Conservation (phyloP, 495 filamentous ascomycete species). For the Penicillium cataractarum region DNA sequence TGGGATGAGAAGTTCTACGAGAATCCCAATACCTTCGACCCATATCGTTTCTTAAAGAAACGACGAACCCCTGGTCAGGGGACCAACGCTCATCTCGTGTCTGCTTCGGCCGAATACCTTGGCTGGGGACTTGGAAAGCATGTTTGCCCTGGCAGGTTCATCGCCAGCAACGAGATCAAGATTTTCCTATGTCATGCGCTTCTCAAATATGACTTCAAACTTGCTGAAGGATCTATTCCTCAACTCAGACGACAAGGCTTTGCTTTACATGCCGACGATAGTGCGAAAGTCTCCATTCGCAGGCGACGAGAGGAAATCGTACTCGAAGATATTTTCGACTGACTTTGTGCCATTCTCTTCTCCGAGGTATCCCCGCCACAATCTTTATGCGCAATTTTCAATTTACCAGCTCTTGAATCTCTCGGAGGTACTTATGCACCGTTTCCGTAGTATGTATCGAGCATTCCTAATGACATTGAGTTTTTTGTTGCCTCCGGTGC, state of each 20-base stretch:
- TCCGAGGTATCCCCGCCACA: neutral
- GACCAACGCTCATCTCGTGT: conserved; percentile 38
- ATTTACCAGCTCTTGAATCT: neutral
- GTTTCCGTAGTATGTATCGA: neutral
- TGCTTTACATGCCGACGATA: neutral
- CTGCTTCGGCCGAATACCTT: conserved; percentile 39
- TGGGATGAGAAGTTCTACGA: neutral
- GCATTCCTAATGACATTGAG: neutral
- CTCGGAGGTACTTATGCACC: neutral
- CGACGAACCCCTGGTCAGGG: conserved; percentile 36
- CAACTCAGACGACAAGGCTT: neutral
- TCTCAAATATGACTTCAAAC: conserved; percentile 4
- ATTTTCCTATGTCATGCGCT: conserved; percentile 1
- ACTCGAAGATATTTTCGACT: neutral
- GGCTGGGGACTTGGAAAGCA: conserved; percentile 52
- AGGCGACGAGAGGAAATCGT: neutral
- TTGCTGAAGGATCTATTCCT: neutral
- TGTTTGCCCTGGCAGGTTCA: conserved; percentile 55
- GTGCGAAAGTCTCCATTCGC: neutral
- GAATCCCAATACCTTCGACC: neutral
- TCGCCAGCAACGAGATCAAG: conserved; percentile 32
- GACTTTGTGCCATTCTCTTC: neutral
- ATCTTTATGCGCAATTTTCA: neutral
- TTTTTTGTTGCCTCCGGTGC: neutral
- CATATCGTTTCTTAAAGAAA: conserved; percentile 1